phyloP scores from a whole-genome alignment of 768 basidiomycete genomes.

The Dacryopinax spathularia region DNA sequence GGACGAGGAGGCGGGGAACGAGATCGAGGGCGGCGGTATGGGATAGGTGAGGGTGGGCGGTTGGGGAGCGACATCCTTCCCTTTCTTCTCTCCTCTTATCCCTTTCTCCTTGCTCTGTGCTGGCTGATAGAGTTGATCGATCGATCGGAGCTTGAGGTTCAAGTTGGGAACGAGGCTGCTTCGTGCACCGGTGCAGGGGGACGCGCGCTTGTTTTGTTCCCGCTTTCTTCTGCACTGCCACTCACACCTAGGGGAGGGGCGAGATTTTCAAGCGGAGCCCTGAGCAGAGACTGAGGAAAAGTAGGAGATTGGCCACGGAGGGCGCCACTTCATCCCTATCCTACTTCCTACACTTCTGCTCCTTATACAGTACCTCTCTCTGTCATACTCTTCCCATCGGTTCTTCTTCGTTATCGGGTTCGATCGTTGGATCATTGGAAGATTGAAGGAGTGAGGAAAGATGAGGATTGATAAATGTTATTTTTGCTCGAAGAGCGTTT shows the following conservation, averaged over 20 bases:
- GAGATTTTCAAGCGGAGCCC: background rate
- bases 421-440: too few species aligned
- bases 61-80: background rate
- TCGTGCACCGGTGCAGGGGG: background rate
- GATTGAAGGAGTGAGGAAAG: slow-evolving; percentile 10
- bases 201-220: background rate
- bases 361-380: background rate
- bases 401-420: too few species aligned
- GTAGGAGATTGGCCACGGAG: too few species aligned
- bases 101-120: too few species aligned
- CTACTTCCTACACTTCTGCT: background rate
- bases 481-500: slow-evolving; percentile 92
- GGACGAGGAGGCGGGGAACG: background rate
- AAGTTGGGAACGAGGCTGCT: background rate
- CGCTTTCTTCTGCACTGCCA: background rate
- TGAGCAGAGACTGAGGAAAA: background rate
- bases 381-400: too few species aligned
- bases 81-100: too few species aligned
- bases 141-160: background rate
- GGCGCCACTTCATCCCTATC: background rate
- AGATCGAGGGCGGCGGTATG: background rate
- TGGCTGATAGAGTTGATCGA: too few species aligned
- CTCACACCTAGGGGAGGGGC: background rate
- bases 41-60: background rate
- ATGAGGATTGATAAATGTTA: slow-evolving; percentile 99